Evolutionary conservation across 1,139 yeast species (phyloP).

Genomic region (Saccharomycopsis phalli): DNA sequence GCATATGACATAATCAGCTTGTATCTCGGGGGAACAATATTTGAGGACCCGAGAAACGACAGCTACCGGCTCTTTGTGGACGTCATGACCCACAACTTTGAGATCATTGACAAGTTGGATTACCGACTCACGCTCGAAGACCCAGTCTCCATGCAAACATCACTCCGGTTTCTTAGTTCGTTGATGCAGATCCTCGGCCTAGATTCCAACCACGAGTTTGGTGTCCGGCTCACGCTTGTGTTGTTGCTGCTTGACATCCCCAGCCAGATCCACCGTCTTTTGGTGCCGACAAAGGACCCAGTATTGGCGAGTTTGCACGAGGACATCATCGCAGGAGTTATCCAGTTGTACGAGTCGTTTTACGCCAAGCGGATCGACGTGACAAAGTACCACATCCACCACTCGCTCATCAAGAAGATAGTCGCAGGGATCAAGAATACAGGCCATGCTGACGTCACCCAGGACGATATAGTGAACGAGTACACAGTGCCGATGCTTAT

Average conservation of each 20-base stretch:
- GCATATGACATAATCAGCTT: constrained; percentile 7
- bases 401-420: neutral
- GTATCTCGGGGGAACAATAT: constrained; percentile 15
- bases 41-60: constrained; percentile 1
- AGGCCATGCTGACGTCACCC: constrained; percentile 8
- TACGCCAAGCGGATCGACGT: neutral
- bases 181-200: neutral
- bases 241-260: constrained; percentile 1
- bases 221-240: neutral
- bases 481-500: constrained; percentile 3
- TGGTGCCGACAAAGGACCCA: neutral
- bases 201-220: constrained; percentile 2
- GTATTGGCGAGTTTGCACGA: neutral
- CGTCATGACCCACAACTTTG: neutral
- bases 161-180: constrained; percentile 2
- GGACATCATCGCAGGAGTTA: neutral
- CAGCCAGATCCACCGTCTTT: neutral
- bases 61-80: constrained; percentile 3
- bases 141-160: neutral
- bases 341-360: neutral
- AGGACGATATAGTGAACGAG: constrained; percentile 1
- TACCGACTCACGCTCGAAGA: neutral
- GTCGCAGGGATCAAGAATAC: constrained; percentile 5
- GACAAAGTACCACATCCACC: neutral
- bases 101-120: constrained; percentile 3